These are phyloP conservation scores for Mortierella sp. DNA, from an alignment of 371 early-diverging fungal species.

Conservation along the genomic window DNA sequence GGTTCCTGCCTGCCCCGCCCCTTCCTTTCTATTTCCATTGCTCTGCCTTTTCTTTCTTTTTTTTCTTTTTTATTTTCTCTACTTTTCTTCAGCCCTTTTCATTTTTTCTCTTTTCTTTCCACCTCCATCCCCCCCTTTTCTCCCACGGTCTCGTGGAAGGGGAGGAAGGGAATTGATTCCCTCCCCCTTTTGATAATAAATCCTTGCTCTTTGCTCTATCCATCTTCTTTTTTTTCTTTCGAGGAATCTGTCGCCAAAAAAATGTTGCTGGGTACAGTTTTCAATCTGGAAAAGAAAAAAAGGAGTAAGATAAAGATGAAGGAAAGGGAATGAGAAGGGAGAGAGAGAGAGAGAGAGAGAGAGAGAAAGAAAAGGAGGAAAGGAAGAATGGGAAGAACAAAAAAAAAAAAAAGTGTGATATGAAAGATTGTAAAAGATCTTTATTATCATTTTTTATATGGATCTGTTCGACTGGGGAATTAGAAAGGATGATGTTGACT, in stretches of 20 bases:
- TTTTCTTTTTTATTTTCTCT: background rate
- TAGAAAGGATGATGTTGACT: too few species aligned
- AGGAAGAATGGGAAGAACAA: background rate
- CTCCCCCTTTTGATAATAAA: constrained; percentile 5
- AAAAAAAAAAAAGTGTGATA: background rate
- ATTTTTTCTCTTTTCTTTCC: too few species aligned
- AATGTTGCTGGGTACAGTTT: constrained; percentile 15
- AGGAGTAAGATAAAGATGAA: background rate
- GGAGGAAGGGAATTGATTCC: too few species aligned
- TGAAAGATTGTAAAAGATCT: background rate
- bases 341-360: background rate
- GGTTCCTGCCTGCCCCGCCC: background rate
- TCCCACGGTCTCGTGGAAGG: too few species aligned
- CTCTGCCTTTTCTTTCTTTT: constrained; percentile 5
- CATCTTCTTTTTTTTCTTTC: background rate
- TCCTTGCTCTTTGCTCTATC: background rate
- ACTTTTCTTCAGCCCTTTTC: too few species aligned
- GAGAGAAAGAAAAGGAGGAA: background rate
- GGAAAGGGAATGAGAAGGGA: background rate
- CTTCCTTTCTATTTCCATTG: background rate
- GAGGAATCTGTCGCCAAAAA: constrained; percentile 19
- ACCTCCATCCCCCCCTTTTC: too few species aligned
- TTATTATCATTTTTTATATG: too few species aligned
- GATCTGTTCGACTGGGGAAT: too few species aligned
- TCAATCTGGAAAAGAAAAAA: too few species aligned